Conservation (phyloP, 2,329 filamentous ascomycete species). For the Penicillium sp. region DNA sequence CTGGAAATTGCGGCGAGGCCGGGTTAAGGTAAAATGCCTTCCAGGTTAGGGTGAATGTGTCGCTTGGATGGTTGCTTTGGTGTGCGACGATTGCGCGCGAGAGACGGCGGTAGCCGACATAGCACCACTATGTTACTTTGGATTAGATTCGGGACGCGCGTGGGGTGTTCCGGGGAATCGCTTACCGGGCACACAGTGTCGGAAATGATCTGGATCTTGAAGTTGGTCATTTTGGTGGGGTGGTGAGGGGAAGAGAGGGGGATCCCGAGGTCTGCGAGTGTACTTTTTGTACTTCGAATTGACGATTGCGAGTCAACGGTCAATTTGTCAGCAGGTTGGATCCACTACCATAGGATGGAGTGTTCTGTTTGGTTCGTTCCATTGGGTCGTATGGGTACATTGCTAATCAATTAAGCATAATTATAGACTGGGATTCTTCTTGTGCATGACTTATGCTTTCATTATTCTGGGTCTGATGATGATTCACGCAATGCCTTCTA, state of each 20-base stretch:
- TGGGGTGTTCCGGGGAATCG: slow-evolving; percentile 1
- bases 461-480: too few species aligned
- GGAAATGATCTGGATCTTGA: slow-evolving; percentile 74
- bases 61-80: slow-evolving; percentile 60
- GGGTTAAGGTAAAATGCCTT: slow-evolving; percentile 79
- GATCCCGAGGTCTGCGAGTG: not conserved
- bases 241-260: not conserved
- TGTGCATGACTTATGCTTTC: too few species aligned
- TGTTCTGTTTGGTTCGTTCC: not conserved
- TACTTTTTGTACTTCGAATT: not conserved
- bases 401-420: not conserved
- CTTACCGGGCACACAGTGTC: slow-evolving; percentile 72
- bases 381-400: too few species aligned
- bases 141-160: slow-evolving; percentile 1
- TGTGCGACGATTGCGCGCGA: slow-evolving; percentile 68
- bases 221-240: slow-evolving; percentile 60
- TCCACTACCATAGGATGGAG: not conserved
- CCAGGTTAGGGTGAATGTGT: slow-evolving; percentile 74
- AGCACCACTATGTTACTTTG: slow-evolving; percentile 56
- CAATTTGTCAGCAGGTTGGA: slow-evolving; percentile 15
- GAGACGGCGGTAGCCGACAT: slow-evolving; percentile 74
- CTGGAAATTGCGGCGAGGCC: slow-evolving; percentile 51
- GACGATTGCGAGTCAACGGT: not conserved
- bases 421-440: too few species aligned
- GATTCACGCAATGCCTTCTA: too few species aligned